phyloP scores from a whole-genome alignment of 768 basidiomycete genomes.

The Podaxis sp. region DNA sequence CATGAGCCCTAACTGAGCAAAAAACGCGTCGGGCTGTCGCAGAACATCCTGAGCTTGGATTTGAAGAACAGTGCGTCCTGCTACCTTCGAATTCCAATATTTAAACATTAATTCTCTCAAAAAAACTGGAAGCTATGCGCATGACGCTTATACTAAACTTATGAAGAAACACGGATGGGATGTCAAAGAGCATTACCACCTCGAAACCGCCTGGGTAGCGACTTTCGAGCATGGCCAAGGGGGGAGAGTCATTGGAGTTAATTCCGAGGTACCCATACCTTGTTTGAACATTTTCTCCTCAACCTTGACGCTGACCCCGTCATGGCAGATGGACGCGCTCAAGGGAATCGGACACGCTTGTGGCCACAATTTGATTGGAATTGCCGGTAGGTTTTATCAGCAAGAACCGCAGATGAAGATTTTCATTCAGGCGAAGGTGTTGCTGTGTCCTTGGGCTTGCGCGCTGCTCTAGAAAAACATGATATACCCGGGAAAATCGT shows the following conservation, averaged over 20 bases:
- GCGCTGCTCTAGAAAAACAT: conserved; percentile 57
- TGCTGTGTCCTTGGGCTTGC: conserved; percentile 68
- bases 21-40: neutral
- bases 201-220: conserved; percentile 78
- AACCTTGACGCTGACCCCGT: neutral
- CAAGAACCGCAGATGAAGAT: neutral
- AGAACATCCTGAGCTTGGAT: conserved; percentile 73
- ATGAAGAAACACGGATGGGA: conserved; percentile 65
- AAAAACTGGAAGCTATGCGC: conserved; percentile 52
- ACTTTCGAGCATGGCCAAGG: conserved; percentile 62
- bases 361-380: conserved; percentile 83
- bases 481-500: conserved; percentile 67
- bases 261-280: conserved; percentile 57
- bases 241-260: conserved; percentile 71
- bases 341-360: conserved; percentile 68
- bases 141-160: conserved; percentile 67
- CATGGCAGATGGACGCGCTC: conserved; percentile 59
- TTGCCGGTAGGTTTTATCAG: conserved; percentile 34
- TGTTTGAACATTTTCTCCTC: neutral
- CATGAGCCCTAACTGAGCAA: neutral
- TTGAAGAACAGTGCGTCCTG: conserved; percentile 58
- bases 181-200: conserved; percentile 56
- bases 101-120: neutral
- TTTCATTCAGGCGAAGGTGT: conserved; percentile 42
- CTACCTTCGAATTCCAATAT: no score